phyloP scores from a whole-genome alignment of 2,329 filamentous ascomycete genomes.

The Pseudogymnoascus sp. region DNA sequence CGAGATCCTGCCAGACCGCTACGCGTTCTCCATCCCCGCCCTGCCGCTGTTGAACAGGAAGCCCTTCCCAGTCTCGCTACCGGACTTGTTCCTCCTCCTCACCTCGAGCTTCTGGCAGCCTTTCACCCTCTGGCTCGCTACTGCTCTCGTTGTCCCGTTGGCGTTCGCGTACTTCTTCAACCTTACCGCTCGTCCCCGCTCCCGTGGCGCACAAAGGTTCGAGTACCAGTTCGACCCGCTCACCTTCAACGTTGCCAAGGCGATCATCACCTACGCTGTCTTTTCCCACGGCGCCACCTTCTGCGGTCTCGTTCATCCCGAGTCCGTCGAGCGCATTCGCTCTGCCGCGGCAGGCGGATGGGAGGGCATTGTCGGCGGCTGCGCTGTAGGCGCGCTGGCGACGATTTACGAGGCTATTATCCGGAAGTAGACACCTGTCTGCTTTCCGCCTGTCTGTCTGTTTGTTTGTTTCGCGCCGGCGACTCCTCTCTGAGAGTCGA shows the following conservation, averaged over 20 bases:
- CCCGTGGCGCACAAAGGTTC: conserved; percentile 33
- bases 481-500: neutral
- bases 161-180: conserved; percentile 86
- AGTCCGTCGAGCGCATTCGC: conserved; percentile 55
- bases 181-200: conserved; percentile 46
- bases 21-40: conserved; percentile 65
- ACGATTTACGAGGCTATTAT: conserved; percentile 73
- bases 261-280: conserved; percentile 70
- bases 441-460: neutral
- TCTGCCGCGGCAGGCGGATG: conserved; percentile 63
- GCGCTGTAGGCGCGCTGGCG: conserved; percentile 58
- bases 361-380: conserved; percentile 59
- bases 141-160: conserved; percentile 62
- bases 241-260: conserved; percentile 85
- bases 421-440: conserved; percentile 44
- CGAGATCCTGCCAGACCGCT: conserved; percentile 63
- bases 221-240: conserved; percentile 71
- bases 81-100: conserved; percentile 73
- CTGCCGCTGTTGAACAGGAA: conserved; percentile 46
- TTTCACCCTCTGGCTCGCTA: conserved; percentile 66
- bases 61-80: conserved; percentile 57
- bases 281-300: conserved; percentile 61
- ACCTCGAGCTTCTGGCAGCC: conserved; percentile 78
- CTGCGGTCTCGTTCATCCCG: conserved; percentile 51
- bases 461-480: neutral